Evolutionary conservation across 2,329 filamentous ascomycete species (phyloP).

Genomic region (Ascocoryne sarcoides): DNA sequence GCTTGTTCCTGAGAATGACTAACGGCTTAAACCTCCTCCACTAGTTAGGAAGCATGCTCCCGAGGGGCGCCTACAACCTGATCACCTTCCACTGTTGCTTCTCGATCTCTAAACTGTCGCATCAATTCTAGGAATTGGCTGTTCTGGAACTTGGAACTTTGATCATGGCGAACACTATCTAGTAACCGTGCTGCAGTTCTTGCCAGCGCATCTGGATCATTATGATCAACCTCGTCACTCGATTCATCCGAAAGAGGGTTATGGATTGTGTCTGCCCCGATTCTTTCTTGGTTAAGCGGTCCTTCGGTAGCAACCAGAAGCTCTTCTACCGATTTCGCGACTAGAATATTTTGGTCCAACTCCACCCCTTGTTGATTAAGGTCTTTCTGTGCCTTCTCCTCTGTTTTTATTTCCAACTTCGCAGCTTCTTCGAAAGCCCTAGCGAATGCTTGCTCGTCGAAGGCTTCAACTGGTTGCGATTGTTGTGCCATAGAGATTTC

Average conservation of each 20-base stretch:
- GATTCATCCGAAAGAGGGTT: constrained; percentile 17
- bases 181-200: constrained; percentile 63
- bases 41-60: too few species aligned
- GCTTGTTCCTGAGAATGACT: too few species aligned
- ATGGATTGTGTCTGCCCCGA: constrained; percentile 29
- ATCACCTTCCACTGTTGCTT: constrained; percentile 66
- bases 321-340: constrained; percentile 22
- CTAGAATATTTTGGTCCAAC: constrained; percentile 14
- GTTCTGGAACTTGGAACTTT: constrained; percentile 66
- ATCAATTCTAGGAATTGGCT: constrained; percentile 71
- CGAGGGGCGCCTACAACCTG: constrained; percentile 42
- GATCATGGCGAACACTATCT: constrained; percentile 58
- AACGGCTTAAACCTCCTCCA: too few species aligned
- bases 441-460: constrained; percentile 47
- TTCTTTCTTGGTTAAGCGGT: constrained; percentile 19
- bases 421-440: constrained; percentile 39
- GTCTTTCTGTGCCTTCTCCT: constrained; percentile 9
- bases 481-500: constrained; percentile 9
- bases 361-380: constrained; percentile 9
- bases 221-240: constrained; percentile 28
- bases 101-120: constrained; percentile 62
- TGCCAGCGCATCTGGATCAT: constrained; percentile 52
- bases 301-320: constrained; percentile 4
- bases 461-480: constrained; percentile 31
- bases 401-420: constrained; percentile 11